phyloP scores from a whole-genome alignment of 2,329 filamentous ascomycete species.

The Aspergillus pseudotamarii region DNA sequence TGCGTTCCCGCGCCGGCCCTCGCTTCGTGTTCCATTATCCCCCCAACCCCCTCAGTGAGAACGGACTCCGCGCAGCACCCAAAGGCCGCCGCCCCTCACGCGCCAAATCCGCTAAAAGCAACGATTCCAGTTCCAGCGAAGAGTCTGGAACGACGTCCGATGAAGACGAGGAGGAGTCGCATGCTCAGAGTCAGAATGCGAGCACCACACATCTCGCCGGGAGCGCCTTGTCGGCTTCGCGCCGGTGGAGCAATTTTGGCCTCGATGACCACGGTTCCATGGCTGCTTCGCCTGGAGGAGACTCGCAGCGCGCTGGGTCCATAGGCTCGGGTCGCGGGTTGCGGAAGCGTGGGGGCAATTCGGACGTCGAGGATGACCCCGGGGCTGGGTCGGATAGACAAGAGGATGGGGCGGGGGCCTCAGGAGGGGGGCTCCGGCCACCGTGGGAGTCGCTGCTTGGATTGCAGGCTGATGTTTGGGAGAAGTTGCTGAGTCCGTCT shows the following conservation, averaged over 20 bases:
- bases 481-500: conserved; percentile 76
- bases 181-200: conserved; percentile 14
- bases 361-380: conserved; percentile 38
- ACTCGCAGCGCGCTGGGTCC: conserved; percentile 36
- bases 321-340: conserved; percentile 36
- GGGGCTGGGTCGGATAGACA: conserved; percentile 32
- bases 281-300: conserved; percentile 32
- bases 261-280: conserved; percentile 33
- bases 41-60: conserved; percentile 53
- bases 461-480: conserved; percentile 74
- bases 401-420: conserved; percentile 25
- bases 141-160: conserved; percentile 43
- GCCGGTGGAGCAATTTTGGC: conserved; percentile 38
- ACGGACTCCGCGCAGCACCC: conserved; percentile 37
- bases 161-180: conserved; percentile 42
- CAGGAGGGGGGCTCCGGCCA: conserved; percentile 26
- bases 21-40: conserved; percentile 88
- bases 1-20: conserved; percentile 76
- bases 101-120: conserved; percentile 35
- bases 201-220: conserved; percentile 23
- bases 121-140: conserved; percentile 44
- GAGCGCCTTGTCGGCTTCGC: conserved; percentile 24
- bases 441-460: conserved; percentile 68
- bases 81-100: conserved; percentile 39
- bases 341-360: conserved; percentile 33